A percentile compares a stretch with the other conserved stretches of the same genome.
Evolutionary conservation across 768 basidiomycete species (phyloP).

Genomic region (Amanita jacksonii): DNA sequence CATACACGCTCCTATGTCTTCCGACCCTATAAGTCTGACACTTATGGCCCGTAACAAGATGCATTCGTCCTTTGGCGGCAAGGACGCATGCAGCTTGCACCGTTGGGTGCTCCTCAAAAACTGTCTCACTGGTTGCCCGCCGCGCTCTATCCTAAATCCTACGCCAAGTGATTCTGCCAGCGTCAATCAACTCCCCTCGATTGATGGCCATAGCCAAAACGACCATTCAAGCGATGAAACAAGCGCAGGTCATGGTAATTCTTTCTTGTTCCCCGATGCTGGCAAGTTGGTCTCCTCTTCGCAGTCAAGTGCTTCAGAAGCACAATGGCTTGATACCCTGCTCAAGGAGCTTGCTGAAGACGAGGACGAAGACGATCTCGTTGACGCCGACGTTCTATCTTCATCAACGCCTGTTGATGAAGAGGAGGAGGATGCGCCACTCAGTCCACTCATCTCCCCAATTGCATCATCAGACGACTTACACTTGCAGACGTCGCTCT

Average conservation of each 20-base stretch:
- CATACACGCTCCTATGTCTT: slow-evolving; percentile 31
- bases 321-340: slow-evolving; percentile 75
- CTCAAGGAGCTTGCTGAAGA: slow-evolving; percentile 66
- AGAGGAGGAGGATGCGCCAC: slow-evolving; percentile 54
- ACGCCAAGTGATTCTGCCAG: slow-evolving; percentile 20
- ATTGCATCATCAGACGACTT: slow-evolving; percentile 76
- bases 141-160: slow-evolving; percentile 14
- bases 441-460: slow-evolving; percentile 60
- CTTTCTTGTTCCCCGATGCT: slow-evolving; percentile 78
- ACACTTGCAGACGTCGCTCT: slow-evolving; percentile 36
- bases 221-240: slow-evolving; percentile 37
- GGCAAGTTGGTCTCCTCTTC: slow-evolving; percentile 33
- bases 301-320: slow-evolving; percentile 43
- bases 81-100: slow-evolving; percentile 68
- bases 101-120: slow-evolving; percentile 89
- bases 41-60: slow-evolving; percentile 68
- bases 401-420: slow-evolving; percentile 44
- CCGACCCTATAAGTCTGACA: slow-evolving; percentile 42
- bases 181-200: slow-evolving; percentile 22
- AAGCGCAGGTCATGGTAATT: slow-evolving; percentile 46
- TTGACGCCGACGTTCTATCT: slow-evolving; percentile 35
- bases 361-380: slow-evolving; percentile 51
- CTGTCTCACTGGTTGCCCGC: slow-evolving; percentile 45
- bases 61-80: slow-evolving; percentile 48
- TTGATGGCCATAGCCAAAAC: slow-evolving; percentile 33